A percentile compares a stretch with the other conserved stretches of the same genome.
These are phyloP conservation scores for Russula lepida DNA, from an alignment of 768 basidiomycete genomes.

Conservation along the genomic window DNA sequence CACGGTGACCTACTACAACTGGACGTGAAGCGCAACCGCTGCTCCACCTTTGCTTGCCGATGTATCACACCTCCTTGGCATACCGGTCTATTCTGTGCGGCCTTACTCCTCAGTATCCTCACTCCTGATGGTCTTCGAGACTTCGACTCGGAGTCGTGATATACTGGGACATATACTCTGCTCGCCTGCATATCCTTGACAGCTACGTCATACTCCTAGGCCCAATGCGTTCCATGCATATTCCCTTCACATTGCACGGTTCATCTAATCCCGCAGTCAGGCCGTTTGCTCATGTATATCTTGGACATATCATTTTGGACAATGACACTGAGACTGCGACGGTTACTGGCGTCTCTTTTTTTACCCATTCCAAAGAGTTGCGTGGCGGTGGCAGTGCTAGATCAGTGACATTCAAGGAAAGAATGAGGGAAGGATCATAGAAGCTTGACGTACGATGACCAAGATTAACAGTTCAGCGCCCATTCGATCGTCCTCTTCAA, in stretches of 20 bases:
- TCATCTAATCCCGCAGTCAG: slow-evolving; percentile 71
- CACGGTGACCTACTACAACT: no score
- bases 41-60: slow-evolving; percentile 27
- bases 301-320: slow-evolving; percentile 51
- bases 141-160: no score
- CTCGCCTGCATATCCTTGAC: slow-evolving; percentile 31
- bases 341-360: slow-evolving; percentile 55
- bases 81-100: slow-evolving; percentile 35
- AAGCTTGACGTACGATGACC: slow-evolving; percentile 29
- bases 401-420: slow-evolving; percentile 61
- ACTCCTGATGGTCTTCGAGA: background rate
- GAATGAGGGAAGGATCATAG: slow-evolving; percentile 58
- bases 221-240: slow-evolving; percentile 66
- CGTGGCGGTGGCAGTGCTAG: slow-evolving; percentile 36
- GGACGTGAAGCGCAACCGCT: no score
- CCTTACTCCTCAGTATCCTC: no score
- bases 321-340: slow-evolving; percentile 27
- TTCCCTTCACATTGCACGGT: slow-evolving; percentile 62
- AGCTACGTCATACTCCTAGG: slow-evolving; percentile 36
- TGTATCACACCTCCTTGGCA: slow-evolving; percentile 35
- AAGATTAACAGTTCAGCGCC: slow-evolving; percentile 27
- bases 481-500: background rate
- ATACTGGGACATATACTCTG: background rate
- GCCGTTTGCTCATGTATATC: slow-evolving; percentile 51
- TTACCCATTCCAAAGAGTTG: slow-evolving; percentile 59